Base-by-base conservation (phyloP, 2,329 filamentous ascomycete genomes). In the Fusarium coicis region DNA sequence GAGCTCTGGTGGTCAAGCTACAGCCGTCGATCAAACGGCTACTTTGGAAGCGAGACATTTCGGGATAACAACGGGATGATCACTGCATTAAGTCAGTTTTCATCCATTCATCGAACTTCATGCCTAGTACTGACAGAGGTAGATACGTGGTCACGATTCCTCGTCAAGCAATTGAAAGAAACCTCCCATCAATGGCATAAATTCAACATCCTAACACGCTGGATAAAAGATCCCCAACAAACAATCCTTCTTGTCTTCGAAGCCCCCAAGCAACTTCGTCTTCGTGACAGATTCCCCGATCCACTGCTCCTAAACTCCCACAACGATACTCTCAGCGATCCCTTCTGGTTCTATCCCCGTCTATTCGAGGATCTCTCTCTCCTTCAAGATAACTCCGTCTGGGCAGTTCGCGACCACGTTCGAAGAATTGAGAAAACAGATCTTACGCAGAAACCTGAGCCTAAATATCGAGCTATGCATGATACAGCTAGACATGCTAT, bases 401-500 rank as follows among this genome's bases (percentile, higher is more conserved):
- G 85, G 85, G 65, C 67, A 0, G 77, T 84, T 5, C 79, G 84
- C 2, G 63, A 81, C 37, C 71, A 69, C 0, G 80, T 86, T 4
- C 76, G 85, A 7, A 53, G 6, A 0, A 78, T 80, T 5, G 85
- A 86, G 54, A 80, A 74, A 43, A 10, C 56, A 6, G 46, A 63
- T 1, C 34, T 42, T 4, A 44, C n/a, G 4, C 60, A 34, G 1
- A 76, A 78, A n/a, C 78, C 79, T 4, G 61, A 76, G 0, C 81
- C 83, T 0, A 66, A 82, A 34, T 86, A 84, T 37, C 58, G 74
- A 8, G 55, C 50, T 4, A 69, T 86, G 5, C 84, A 87, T 54
- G 82, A 86, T 28, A 78, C 84, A 0, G 80, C 84, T 1, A 74
- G 85, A 4, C 85, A 87, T 52, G 81, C 81, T 0, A 83, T 85